Base-by-base conservation (phyloP, 2,329 filamentous ascomycete species). In the Xylariales sp. region DNA sequence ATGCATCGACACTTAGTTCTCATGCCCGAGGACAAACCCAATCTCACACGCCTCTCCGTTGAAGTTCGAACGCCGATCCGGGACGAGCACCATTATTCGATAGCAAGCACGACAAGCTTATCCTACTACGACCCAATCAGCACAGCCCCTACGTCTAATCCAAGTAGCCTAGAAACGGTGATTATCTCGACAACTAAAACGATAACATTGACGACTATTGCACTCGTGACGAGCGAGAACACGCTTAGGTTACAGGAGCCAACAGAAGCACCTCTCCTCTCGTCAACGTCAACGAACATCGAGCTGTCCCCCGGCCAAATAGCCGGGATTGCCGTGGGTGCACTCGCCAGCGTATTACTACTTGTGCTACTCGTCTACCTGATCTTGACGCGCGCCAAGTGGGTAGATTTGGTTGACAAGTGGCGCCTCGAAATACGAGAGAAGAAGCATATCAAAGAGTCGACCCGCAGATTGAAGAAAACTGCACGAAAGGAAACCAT, bases 351-450 rank as follows among this genome's bases (percentile, higher is more conserved):
- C 10, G 18, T 67, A 14, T 16, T 67, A 6, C 14, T 67, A 6
- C 30, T 64, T 5, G 18, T 64, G 32, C 9, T 67, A 18, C 18
- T 69, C 14, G 41, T 67, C 53, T 67, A 69, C 46, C 14, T 69
- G 39, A 14, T 64, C 34, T 28, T 67, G 41, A 69, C 57, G 16
- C 63, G 63, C n/a, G 23, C 18, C 12, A 49, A 45, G 16, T 69
- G 59, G 49, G 3, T 56, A 32, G n/a, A 7, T 12, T 30, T 30
- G 45, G 8, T 56, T 16, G 18, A 23, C 9, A 2, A 41, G 7
- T 53, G 58, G 12, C 46, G 49, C 18, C 58, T 49, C 2, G 32
- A 67, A 46, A 30, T 9, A 7, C n/a, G 43, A 41, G 62, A 63
- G 46, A 36, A 53, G n/a, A 36, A 36, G 18, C 9, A 65, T 45